phyloP scores from a whole-genome alignment of 2,329 filamentous ascomycete genomes.

The Chaetomium strumarium region DNA sequence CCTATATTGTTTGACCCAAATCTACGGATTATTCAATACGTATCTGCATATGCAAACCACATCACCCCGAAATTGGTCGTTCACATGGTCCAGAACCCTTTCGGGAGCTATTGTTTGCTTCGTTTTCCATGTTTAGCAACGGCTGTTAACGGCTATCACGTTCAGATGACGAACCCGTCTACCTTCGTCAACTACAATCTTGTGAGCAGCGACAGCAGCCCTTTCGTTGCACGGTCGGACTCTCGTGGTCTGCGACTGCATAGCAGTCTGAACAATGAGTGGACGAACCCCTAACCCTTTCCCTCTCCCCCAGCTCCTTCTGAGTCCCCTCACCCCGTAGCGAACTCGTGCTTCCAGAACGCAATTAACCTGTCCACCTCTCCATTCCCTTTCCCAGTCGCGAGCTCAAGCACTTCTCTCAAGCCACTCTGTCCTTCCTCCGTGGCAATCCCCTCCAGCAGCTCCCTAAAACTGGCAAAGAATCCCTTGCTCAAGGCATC shows the following conservation, averaged over 20 bases:
- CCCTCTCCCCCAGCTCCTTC: no score
- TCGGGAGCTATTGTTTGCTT: no score
- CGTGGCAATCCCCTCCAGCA: not conserved
- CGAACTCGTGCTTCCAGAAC: conserved; percentile 13
- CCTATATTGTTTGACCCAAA: conserved; percentile 4
- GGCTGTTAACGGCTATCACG: no score
- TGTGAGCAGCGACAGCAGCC: no score
- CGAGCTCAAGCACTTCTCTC: conserved; percentile 9
- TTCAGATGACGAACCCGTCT: no score
- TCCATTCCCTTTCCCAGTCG: conserved; percentile 18
- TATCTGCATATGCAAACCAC: conserved; percentile 1
- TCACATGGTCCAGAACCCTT: no score
- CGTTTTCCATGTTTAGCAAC: no score
- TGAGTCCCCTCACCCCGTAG: not conserved
- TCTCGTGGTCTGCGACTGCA: no score
- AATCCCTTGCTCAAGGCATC: conserved; percentile 25
- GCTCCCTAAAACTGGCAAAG: not conserved
- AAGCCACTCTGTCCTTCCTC: not conserved
- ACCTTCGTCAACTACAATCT: no score
- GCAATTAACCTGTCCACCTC: conserved; percentile 12
- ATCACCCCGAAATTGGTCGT: not conserved
- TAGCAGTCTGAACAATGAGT: no score
- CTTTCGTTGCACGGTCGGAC: no score
- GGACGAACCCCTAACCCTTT: not conserved
- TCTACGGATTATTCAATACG: not conserved